A percentile compares a stretch with the other conserved stretches of the same genome.
Evolutionary conservation across 78 protist species (phyloP).

Genomic region (Planoprotostelium fungivorum): DNA sequence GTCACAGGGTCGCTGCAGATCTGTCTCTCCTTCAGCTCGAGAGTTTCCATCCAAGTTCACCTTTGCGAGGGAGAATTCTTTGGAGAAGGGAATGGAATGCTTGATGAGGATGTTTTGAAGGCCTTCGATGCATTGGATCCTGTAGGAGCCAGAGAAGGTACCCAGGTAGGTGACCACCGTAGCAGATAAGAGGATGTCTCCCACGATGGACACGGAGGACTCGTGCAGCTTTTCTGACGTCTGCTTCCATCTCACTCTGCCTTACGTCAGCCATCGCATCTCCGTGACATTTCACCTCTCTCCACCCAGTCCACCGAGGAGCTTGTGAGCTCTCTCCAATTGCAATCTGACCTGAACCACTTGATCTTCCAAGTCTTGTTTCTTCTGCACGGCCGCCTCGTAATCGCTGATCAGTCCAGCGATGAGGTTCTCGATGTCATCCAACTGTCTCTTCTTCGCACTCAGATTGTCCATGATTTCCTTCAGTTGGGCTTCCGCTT

Average conservation of each 20-base stretch:
- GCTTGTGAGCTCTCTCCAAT: not conserved
- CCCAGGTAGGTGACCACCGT: conserved; percentile 85
- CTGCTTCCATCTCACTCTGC: conserved; percentile 48
- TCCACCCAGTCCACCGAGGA: conserved; percentile 30
- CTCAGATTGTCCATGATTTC: not conserved
- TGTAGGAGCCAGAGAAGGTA: conserved; percentile 67
- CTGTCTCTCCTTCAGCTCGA: conserved; percentile 7
- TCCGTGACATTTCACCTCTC: conserved; percentile 20
- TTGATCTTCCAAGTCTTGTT: not conserved
- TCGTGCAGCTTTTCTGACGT: conserved; percentile 13
- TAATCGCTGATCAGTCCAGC: not conserved
- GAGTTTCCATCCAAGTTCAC: not conserved
- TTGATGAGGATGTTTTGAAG: not conserved
- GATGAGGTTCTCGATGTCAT: conserved; percentile 72
- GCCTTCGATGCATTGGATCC: conserved; percentile 12
- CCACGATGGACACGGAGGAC: conserved; percentile 27
- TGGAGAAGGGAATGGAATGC: not conserved
- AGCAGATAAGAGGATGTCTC: conserved; percentile 69
- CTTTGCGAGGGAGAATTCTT: not conserved
- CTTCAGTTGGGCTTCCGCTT: conserved; percentile 45
- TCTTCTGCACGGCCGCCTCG: not conserved
- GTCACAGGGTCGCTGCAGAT: conserved; percentile 54
- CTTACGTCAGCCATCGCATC: not conserved
- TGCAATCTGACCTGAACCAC: not conserved
- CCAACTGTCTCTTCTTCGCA: conserved; percentile 8